phyloP scores from a whole-genome alignment of 768 basidiomycete genomes.

The Russula compacta region DNA sequence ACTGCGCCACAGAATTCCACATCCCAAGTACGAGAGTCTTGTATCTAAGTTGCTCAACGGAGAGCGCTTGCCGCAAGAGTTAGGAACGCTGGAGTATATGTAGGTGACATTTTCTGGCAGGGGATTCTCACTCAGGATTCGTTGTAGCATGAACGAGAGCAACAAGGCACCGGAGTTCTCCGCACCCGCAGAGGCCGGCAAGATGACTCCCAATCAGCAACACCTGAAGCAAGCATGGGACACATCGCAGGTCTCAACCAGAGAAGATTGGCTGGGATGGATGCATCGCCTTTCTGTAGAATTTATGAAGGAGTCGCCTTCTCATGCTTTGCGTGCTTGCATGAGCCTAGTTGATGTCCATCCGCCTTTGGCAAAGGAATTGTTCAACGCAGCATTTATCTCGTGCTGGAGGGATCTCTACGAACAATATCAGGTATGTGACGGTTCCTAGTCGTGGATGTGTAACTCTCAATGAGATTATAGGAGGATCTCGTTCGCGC shows the following conservation, averaged over 20 bases:
- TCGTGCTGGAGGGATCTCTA: conserved; percentile 97
- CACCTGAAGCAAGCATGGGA: conserved; percentile 98
- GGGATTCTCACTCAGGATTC: neutral
- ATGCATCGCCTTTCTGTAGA: conserved; percentile 87
- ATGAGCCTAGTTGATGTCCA: conserved; percentile 90
- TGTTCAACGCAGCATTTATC: conserved; percentile 97
- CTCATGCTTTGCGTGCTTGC: conserved; percentile 94
- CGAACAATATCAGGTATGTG: conserved; percentile 85
- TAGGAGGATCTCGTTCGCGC: conserved; percentile 93
- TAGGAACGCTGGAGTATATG: conserved; percentile 60
- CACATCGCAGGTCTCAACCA: conserved; percentile 59
- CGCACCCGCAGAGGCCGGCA: conserved; percentile 72
- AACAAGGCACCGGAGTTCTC: conserved; percentile 61
- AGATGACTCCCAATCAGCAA: conserved; percentile 92
- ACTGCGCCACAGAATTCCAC: conserved; percentile 63
- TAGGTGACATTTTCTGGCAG: conserved; percentile 28
- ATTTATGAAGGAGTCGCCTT: conserved; percentile 97
- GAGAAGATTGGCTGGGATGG: conserved; percentile 94
- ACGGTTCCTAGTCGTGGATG: neutral
- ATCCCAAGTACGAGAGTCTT: conserved; percentile 79
- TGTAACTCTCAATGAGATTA: neutral
- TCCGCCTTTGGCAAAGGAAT: conserved; percentile 81
- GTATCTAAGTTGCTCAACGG: conserved; percentile 86
- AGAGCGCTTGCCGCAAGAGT: conserved; percentile 84
- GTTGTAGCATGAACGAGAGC: conserved; percentile 44